Percentiles rank a stretch among this genome's conserved stretches.
phyloP scores from a whole-genome alignment of 2,329 filamentous ascomycete genomes.

The Diaporthe ampelina region DNA sequence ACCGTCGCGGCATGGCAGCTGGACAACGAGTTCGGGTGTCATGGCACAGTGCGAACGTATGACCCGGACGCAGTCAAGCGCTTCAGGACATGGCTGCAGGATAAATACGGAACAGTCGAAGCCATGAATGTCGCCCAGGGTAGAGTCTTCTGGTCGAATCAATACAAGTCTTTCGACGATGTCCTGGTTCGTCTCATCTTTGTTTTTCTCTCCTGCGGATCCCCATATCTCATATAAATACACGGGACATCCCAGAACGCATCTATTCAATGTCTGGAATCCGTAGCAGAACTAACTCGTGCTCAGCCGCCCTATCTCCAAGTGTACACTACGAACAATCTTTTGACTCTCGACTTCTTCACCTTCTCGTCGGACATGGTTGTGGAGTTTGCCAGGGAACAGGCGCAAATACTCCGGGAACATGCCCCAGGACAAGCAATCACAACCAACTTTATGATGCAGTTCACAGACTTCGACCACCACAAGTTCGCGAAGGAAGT shows the following conservation, averaged over 20 bases:
- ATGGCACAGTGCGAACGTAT: constrained; percentile 43
- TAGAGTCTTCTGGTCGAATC: constrained; percentile 45
- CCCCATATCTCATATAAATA: no score
- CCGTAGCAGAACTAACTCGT: no score
- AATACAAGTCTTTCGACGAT: constrained; percentile 44
- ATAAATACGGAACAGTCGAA: constrained; percentile 45
- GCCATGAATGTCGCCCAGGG: constrained; percentile 44
- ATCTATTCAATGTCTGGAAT: no score
- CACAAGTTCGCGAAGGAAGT: constrained; percentile 44
- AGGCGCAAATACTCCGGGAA: constrained; percentile 43
- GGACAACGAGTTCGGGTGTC: constrained; percentile 47
- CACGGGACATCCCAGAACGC: no score
- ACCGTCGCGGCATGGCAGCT: constrained; percentile 45
- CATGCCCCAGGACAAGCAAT: constrained; percentile 43
- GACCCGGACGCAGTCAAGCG: constrained; percentile 43
- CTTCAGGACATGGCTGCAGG: constrained; percentile 44
- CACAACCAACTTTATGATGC: constrained; percentile 45
- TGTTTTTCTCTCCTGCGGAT: no score
- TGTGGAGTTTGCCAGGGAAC: constrained; percentile 45
- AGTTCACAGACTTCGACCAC: constrained; percentile 45
- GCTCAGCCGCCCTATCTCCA: constrained; percentile 43
- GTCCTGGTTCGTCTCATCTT: constrained; percentile 21
- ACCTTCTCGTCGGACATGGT: constrained; percentile 46
- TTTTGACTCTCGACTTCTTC: constrained; percentile 45
- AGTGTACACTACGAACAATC: constrained; percentile 45